Base-by-base conservation (phyloP, 2,329 filamentous ascomycete genomes). In the Aureobasidium sp. region DNA sequence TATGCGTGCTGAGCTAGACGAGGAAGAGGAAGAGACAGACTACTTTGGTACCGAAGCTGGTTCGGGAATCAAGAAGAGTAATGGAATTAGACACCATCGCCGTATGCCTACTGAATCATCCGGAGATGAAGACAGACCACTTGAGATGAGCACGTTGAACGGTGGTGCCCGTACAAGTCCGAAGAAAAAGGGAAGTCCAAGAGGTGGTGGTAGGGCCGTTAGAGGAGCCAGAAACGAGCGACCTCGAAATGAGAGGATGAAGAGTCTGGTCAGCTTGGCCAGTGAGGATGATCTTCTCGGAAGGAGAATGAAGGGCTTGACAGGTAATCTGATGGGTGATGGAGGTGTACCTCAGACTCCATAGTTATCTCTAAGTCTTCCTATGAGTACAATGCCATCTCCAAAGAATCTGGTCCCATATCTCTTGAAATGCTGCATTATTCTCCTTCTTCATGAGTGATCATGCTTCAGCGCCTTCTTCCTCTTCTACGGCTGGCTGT, bases 71-170 rank as follows among this genome's bases (percentile, higher is more conserved):
- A 39, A 39, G 25, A 37, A 42, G 13, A 30, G 32, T 5, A 52
- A 44, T 27, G 29, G 45, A 16, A 27, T 25, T 8, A 52, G 72
- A 53, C 77, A 81, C 66, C 81, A 84, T 68, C 75, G 77, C 58
- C 74, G 78, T 8, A 69, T 69, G 9, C 74, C 76, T 62, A 81
- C 77, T 49, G 88, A 84, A 74, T 89, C 79, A 15, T 88, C 86
- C 11, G 89, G 86, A 0, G 90, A 94, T 37, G 91, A 96, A 65
- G 91, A 95, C 58, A 76, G 79, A 25, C 89, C 90, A 3, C 73
- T 97, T 10, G 92, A 96, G 74, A 96, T 96, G 78, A 86, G 82
- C 10, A 63, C 64, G 13, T 47, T 67, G 27, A 61, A 62, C 15
- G 42, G 42, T 8, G 54, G 54, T 16, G 64, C 66, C 61, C 65